phyloP scores from a whole-genome alignment of 352 stramenopile genomes.

The Pilasporangium apinafurcum region DNA sequence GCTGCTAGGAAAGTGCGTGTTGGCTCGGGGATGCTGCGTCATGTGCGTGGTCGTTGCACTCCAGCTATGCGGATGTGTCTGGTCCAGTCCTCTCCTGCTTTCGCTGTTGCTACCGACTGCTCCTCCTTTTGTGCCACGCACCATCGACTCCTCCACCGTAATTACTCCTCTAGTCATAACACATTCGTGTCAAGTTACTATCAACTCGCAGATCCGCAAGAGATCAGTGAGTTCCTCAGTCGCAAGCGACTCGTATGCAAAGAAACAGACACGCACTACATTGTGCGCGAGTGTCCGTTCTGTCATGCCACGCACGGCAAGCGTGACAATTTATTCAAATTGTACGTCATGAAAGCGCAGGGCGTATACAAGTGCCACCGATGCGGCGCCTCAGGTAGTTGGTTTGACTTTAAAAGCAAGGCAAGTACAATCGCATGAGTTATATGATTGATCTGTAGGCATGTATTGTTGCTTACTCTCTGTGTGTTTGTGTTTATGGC shows the following conservation, averaged over 20 bases:
- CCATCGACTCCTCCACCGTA: no score
- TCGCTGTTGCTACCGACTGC: no score
- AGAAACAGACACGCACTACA: constrained; percentile 72
- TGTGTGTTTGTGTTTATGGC: background rate
- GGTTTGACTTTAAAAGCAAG: constrained; percentile 89
- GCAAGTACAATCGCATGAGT: constrained; percentile 2
- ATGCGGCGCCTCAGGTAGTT: constrained; percentile 77
- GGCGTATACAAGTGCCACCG: constrained; percentile 90
- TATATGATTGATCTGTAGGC: background rate
- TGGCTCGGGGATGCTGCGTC: no score
- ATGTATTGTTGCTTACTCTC: background rate
- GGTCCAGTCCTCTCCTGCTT: no score
- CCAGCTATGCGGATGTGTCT: no score
- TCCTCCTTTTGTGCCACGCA: no score
- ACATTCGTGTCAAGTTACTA: constrained; percentile 82
- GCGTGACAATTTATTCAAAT: constrained; percentile 86
- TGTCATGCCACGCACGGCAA: constrained; percentile 80
- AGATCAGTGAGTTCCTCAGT: constrained; percentile 64
- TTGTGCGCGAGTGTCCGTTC: constrained; percentile 85
- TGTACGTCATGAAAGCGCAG: constrained; percentile 85
- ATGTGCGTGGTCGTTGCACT: no score
- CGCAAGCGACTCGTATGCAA: constrained; percentile 60
- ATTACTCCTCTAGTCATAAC: no score
- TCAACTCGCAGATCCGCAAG: constrained; percentile 51
- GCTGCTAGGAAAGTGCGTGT: no score